Base-by-base conservation (phyloP, 2,329 filamentous ascomycete genomes). In the Cladophialophora chaetospira region DNA sequence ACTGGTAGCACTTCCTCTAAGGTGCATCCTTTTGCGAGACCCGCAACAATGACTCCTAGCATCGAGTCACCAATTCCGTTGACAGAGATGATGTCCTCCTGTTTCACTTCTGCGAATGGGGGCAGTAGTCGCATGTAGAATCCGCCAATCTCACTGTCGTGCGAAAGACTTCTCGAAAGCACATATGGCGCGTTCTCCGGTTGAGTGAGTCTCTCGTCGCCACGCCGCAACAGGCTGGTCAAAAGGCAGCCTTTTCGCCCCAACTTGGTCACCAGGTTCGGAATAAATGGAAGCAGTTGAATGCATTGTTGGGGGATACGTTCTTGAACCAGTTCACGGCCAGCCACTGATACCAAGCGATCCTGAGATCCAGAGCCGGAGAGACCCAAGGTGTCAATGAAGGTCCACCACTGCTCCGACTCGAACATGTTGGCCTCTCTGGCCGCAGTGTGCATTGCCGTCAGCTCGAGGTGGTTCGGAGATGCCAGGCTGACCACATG, bases 41-140 rank as follows among this genome's bases (percentile, higher is more conserved):
- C 90, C 1, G 91, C 88, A n/a, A 96, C 77, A 54, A 97, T 66
- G 11, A 91, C 88, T 0, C 93, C 94, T 6, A 95, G 78, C 70
- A 97, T 92, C 0, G 94, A 97, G 73, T 99, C 94, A 0, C 94
- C 94, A 2, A 91, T 91, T 0, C 93, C 94, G 70, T 97, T 97
- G 8, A 97, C 93, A 44, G 91, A 96, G 1, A 93, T 85, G 1
- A 96, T 79, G 23, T 94, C 84, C 17, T 81, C 74, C 0, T 76
- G 72, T 2, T 65, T 57, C 4, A 96, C 79, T 13, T 77, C 74
- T 69, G 88, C 85, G 0, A 82, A 82, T 0, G 88, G 78, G 0
- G 88, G 84, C 70, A 90, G 89, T 75, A 87, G 70, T 4, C 85
- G 74, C 86, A 97, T 91, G 68, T 97, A 97, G 2, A 97, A 80